These are phyloP conservation scores for Podospora appendiculata DNA, from an alignment of 495 filamentous ascomycete species.

Conservation along the genomic window DNA sequence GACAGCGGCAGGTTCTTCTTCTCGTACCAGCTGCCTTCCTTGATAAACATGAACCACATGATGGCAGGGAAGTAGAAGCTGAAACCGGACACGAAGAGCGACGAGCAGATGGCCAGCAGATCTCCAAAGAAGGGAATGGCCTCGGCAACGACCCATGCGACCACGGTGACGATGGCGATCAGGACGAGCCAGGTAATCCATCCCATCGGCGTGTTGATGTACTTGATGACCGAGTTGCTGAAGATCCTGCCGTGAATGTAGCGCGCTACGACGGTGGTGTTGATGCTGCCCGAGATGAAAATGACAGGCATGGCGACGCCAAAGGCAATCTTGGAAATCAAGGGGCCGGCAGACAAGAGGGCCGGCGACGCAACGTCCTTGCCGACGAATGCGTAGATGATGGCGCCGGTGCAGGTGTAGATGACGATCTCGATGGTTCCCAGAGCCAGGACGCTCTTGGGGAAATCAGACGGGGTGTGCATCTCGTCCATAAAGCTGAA, in stretches of 20 bases:
- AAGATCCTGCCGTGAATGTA: constrained; percentile 61
- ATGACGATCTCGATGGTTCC: constrained; percentile 58
- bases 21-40: constrained; percentile 40
- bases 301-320: constrained; percentile 77
- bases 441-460: constrained; percentile 58
- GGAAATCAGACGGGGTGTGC: constrained; percentile 57
- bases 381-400: constrained; percentile 73
- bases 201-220: constrained; percentile 53
- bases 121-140: constrained; percentile 67
- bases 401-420: constrained; percentile 57
- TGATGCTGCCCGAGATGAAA: constrained; percentile 59
- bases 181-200: constrained; percentile 55
- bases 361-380: constrained; percentile 59
- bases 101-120: constrained; percentile 52
- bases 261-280: constrained; percentile 49
- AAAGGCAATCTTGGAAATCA: constrained; percentile 65
- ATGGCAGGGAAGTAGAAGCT: constrained; percentile 57
- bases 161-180: constrained; percentile 48
- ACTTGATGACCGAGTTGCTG: constrained; percentile 43
- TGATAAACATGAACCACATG: constrained; percentile 60
- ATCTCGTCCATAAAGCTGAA: constrained; percentile 76
- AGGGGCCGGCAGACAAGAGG: constrained; percentile 51
- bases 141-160: constrained; percentile 66
- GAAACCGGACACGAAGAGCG: constrained; percentile 57
- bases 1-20: constrained; percentile 39